These are phyloP conservation scores for Zoysia pacifica DNA, from an alignment of 176 grass and related monocot genomes.

Conservation along the genomic window DNA sequence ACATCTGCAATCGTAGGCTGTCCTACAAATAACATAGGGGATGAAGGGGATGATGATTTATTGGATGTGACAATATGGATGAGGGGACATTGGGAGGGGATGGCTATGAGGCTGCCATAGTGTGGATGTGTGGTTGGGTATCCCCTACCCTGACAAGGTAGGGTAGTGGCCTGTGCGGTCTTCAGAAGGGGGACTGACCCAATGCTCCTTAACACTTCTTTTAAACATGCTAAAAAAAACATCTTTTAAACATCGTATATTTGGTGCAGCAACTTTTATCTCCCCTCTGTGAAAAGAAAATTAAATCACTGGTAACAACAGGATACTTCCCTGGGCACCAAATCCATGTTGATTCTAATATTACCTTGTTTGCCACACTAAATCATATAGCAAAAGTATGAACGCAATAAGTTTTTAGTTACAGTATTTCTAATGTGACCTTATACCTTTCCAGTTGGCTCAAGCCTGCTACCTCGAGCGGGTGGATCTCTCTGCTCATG, in stretches of 20 bases:
- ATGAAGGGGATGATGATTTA: background rate
- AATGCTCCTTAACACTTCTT: background rate
- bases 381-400: background rate
- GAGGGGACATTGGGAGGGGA: background rate
- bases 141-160: too few species aligned
- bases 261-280: background rate
- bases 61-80: background rate
- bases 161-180: background rate
- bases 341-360: background rate
- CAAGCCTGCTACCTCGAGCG: too few species aligned
- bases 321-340: background rate
- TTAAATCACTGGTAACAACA: background rate
- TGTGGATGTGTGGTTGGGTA: too few species aligned
- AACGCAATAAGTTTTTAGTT: background rate
- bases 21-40: too few species aligned
- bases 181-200: background rate
- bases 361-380: background rate
- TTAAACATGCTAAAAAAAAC: background rate
- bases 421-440: constrained; percentile 3
- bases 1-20: too few species aligned
- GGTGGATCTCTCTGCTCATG: too few species aligned
- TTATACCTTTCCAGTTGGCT: constrained; percentile 53
- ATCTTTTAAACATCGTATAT: background rate
- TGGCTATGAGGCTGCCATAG: background rate
- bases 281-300: background rate